Evolutionary conservation across 495 filamentous ascomycete species (phyloP).

Genomic region (Penicillium ochrochloron): DNA sequence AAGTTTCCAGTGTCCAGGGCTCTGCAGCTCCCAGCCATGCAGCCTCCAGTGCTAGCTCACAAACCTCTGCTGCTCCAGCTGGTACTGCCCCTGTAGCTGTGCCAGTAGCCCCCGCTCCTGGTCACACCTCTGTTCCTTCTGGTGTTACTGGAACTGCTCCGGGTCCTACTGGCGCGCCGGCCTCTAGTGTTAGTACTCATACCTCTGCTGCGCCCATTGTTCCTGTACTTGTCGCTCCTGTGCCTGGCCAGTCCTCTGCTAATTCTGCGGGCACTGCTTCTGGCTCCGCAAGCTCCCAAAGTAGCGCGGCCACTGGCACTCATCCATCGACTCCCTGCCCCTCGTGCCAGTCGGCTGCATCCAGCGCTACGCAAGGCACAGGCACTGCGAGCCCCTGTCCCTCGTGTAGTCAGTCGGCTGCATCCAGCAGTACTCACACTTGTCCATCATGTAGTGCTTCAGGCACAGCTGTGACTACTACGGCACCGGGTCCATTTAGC

Average conservation of each 20-base stretch:
- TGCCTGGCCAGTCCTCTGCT: neutral
- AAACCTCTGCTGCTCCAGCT: slow-evolving; percentile 2
- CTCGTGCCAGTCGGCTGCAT: neutral
- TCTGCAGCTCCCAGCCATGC: neutral
- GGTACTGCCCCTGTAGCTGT: neutral
- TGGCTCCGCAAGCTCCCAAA: no score
- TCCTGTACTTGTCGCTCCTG: neutral
- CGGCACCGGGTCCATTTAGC: neutral
- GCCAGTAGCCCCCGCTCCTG: neutral
- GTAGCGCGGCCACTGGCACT: neutral
- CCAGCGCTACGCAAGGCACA: neutral
- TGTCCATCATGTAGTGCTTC: neutral
- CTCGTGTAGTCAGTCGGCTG: neutral
- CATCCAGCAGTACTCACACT: no score
- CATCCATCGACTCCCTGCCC: neutral
- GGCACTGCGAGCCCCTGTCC: neutral
- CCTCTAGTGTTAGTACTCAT: neutral
- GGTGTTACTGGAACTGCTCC: neutral
- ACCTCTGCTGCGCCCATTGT: neutral
- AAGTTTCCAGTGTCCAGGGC: neutral
- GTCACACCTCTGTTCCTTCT: neutral
- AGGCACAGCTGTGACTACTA: no score
- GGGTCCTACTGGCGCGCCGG: neutral
- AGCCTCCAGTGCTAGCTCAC: slow-evolving; percentile 2
- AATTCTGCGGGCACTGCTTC: neutral